A percentile compares a stretch with the other conserved stretches of the same genome.
Conservation (phyloP, 2,329 filamentous ascomycete genomes). For the Ophiocordyceps camponoti-saundersi region DNA sequence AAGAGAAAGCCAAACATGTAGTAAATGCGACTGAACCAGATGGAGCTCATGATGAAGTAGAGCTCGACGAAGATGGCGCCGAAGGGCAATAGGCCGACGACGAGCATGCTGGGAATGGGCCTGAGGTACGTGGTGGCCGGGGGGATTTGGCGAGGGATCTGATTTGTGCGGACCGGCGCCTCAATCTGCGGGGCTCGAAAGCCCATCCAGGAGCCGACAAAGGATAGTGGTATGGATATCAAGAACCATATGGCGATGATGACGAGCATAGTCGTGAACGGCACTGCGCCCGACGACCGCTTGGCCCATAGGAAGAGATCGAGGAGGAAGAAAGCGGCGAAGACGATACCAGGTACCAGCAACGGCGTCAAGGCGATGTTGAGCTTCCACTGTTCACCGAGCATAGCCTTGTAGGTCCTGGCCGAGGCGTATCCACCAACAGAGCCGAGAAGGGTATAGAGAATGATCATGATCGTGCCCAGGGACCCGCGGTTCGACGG, state of each 20-base stretch:
- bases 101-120: constrained; percentile 74
- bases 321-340: constrained; percentile 76
- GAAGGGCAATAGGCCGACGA: constrained; percentile 86
- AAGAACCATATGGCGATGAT: constrained; percentile 91
- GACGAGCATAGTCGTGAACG: constrained; percentile 92
- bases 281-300: constrained; percentile 80
- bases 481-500: constrained; percentile 90
- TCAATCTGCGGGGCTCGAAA: constrained; percentile 61
- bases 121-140: constrained; percentile 68
- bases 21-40: constrained; percentile 98
- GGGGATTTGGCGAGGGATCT: constrained; percentile 93
- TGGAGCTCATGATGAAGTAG: constrained; percentile 98
- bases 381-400: constrained; percentile 84
- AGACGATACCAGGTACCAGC: constrained; percentile 74
- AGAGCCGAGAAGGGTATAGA: constrained; percentile 86
- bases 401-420: constrained; percentile 85
- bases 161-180: constrained; percentile 82
- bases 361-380: constrained; percentile 81
- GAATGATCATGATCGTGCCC: constrained; percentile 79
- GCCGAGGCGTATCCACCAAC: constrained; percentile 83
- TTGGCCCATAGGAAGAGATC: constrained; percentile 96
- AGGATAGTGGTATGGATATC: constrained; percentile 82
- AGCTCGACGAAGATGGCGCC: constrained; percentile 96
- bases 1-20: constrained; percentile 99
- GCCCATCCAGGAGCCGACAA: constrained; percentile 82